Conservation (phyloP, 2,329 filamentous ascomycete genomes). For the Neonectria hederae region DNA sequence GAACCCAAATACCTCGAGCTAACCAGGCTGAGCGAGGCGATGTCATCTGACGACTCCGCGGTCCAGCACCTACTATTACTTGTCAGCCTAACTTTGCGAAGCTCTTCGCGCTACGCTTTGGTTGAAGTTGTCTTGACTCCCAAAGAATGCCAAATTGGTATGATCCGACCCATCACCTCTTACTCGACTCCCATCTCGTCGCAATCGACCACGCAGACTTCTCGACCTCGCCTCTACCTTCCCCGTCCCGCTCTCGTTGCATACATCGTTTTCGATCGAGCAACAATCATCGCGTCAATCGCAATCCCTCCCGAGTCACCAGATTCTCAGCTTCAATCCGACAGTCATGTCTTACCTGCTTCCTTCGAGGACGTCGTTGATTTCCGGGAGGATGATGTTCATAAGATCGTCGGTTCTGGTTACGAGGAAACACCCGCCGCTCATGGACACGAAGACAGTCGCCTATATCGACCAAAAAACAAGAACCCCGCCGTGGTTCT, state of each 20-base stretch:
- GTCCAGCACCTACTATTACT: constrained; percentile 70
- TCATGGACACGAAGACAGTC: constrained; percentile 55
- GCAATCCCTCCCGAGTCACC: constrained; percentile 73
- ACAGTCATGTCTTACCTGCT: constrained; percentile 69
- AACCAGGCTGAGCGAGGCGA: constrained; percentile 61
- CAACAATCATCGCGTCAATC: constrained; percentile 81
- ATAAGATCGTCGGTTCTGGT: constrained; percentile 72
- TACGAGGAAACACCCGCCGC: constrained; percentile 64
- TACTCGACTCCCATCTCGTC: constrained; percentile 65
- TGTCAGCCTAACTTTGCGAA: constrained; percentile 63
- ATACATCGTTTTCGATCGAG: constrained; percentile 82
- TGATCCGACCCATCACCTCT: constrained; percentile 73
- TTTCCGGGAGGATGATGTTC: constrained; percentile 71
- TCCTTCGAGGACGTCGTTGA: constrained; percentile 89
- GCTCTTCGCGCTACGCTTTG: constrained; percentile 73
- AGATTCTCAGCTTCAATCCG: constrained; percentile 77
- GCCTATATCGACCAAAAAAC: constrained; percentile 61
- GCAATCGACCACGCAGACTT: constrained; percentile 46
- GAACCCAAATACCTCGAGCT: constrained; percentile 61
- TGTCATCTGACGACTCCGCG: constrained; percentile 59
- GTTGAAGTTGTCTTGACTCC: constrained; percentile 74
- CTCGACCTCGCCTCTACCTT: constrained; percentile 75
- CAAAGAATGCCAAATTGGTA: constrained; percentile 65
- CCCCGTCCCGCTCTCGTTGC: constrained; percentile 83
- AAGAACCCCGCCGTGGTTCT: constrained; percentile 72